Base-by-base conservation (phyloP, 305 asterid species). In the Petunia hybrid region DNA sequence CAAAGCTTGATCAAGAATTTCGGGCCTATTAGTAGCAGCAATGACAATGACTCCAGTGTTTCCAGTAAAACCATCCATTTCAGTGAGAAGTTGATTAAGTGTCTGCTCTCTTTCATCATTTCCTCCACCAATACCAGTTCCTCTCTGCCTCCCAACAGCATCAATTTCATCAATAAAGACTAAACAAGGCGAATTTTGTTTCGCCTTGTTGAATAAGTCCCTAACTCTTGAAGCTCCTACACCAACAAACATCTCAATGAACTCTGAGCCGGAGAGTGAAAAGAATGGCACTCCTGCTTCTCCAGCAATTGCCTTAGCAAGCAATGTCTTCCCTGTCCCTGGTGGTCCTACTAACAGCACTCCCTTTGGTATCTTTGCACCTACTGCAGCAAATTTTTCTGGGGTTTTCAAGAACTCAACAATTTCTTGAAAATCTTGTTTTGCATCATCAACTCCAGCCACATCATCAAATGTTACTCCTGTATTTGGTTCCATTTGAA, bases 21-120 rank as follows among this genome's bases (percentile, higher is more conserved):
- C 97, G 36, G 97, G 93, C 67, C 97, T 81, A 39, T 93, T 91
- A 53, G 95, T 91, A 9, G 97, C 97, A 64, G 94, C 94, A 80
- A 93, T 83, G 69, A 91, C 92, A 57, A 93, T 90, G 1, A 91
- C 94, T 31, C 94, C 97, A 6, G 86, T 85, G 78, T 88, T 87
- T 4, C 89, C 97, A 36, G 81, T 22, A 60, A 93, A 93, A 5
- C 97, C 97, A 86, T 91, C 95, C 97, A 93, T 86, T 75, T 93
- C 97, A 1, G 95, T 89, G 4, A 91, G 88, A 80, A 93, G 64
- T 86, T 91, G 97, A 59, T 91, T 93, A 0, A 93, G 89, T 5
- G 97, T 90, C 75, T 91, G 97, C 87, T 93, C 97, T 78, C 95
- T 88, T 76, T 93, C 97, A 55, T 93, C 96, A 62, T 93, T 90